A percentile compares a stretch with the other conserved stretches of the same genome.
phyloP scores from a whole-genome alignment of 441 rosid species.

The Populus tomentosa region DNA sequence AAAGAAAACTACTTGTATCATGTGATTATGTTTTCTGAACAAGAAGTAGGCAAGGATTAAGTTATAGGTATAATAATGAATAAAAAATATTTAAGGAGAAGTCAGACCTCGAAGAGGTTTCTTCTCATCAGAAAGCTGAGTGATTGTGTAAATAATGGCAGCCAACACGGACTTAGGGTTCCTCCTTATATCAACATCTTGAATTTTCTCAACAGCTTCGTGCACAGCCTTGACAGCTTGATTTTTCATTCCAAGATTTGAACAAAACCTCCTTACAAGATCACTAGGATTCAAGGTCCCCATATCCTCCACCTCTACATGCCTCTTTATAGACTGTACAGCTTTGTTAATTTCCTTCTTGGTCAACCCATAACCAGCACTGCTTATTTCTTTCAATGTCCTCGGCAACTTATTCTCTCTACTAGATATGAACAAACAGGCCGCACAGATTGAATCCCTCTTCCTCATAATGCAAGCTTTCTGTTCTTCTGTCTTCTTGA shows the following conservation, averaged over 20 bases:
- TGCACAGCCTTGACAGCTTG: conserved; percentile 30
- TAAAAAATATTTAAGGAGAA: neutral
- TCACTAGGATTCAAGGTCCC: conserved; percentile 2
- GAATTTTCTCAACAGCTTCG: conserved; percentile 33
- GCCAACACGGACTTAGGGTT: conserved; percentile 28
- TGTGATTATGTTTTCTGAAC: neutral
- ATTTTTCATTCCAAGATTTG: conserved; percentile 35
- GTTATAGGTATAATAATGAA: neutral
- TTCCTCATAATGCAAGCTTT: conserved; percentile 11
- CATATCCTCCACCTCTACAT: conserved; percentile 8
- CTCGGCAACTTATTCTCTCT: conserved; percentile 11
- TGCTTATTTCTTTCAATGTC: conserved; percentile 11
- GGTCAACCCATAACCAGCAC: conserved; percentile 16
- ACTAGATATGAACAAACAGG: conserved; percentile 17
- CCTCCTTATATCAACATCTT: conserved; percentile 35
- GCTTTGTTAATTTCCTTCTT: conserved; percentile 24
- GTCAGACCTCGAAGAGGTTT: conserved; percentile 25
- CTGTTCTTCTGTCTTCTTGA: conserved; percentile 9
- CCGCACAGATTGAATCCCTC: conserved; percentile 9
- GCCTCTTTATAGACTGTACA: conserved; percentile 11
- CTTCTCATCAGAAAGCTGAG: conserved; percentile 31
- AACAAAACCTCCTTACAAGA: conserved; percentile 30
- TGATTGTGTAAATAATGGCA: conserved; percentile 29
- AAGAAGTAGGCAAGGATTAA: neutral
- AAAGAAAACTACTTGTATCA: neutral